These are phyloP conservation scores for Meyerozyma smithsonii DNA, from an alignment of 1,139 yeast genomes.

Conservation along the genomic window DNA sequence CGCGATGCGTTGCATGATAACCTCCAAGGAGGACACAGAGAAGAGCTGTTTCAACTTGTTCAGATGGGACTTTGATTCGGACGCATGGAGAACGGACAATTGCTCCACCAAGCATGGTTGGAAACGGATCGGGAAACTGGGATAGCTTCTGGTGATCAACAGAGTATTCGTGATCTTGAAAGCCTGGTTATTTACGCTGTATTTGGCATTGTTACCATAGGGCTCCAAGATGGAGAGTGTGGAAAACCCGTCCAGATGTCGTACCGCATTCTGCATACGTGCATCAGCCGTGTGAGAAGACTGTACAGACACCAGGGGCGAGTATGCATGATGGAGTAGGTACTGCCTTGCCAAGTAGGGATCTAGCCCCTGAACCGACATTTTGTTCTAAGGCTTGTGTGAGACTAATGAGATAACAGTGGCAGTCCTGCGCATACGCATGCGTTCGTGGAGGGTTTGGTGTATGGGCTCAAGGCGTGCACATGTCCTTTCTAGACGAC, in stretches of 20 bases:
- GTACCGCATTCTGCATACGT: constrained; percentile 34
- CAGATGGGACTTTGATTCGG: constrained; percentile 3
- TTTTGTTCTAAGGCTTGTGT: neutral
- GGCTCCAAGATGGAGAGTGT: constrained; percentile 34
- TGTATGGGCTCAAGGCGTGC: neutral
- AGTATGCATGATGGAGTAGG: constrained; percentile 45
- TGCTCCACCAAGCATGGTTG: constrained; percentile 40
- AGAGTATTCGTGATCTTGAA: constrained; percentile 39
- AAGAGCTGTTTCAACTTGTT: constrained; percentile 27
- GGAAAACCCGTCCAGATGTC: constrained; percentile 25
- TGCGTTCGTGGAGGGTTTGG: neutral
- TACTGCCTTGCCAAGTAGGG: constrained; percentile 42
- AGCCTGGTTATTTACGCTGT: constrained; percentile 31
- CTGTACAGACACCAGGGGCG: constrained; percentile 55
- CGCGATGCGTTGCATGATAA: constrained; percentile 21
- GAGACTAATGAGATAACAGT: neutral
- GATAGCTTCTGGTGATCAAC: constrained; percentile 38
- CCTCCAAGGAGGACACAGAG: constrained; percentile 38
- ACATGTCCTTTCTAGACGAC: neutral
- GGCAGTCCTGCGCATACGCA: neutral
- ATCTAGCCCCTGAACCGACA: constrained; percentile 25
- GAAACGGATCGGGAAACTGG: constrained; percentile 42
- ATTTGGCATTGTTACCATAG: constrained; percentile 45
- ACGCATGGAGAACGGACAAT: constrained; percentile 27
- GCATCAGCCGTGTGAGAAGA: constrained; percentile 50